Conservation (phyloP, 495 filamentous ascomycete genomes). For the Penicillium paxilli region DNA sequence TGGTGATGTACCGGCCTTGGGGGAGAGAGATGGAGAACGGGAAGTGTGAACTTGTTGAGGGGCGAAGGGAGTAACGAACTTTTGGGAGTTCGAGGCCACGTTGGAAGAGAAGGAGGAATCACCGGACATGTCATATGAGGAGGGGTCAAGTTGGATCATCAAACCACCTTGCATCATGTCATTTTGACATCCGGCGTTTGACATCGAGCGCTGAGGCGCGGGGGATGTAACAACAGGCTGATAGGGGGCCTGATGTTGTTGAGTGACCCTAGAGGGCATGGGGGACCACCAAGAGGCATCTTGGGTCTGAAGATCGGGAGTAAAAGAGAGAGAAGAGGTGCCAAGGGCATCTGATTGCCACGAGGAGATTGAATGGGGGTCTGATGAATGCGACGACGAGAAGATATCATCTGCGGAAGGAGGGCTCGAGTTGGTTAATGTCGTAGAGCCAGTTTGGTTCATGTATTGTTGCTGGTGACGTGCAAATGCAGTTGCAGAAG, state of each 20-base stretch:
- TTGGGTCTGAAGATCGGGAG: conserved; percentile 40
- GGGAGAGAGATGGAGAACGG: conserved; percentile 44
- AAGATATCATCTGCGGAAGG: conserved; percentile 46
- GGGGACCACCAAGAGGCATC: conserved; percentile 49
- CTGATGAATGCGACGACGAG: conserved; percentile 45
- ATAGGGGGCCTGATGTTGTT: conserved; percentile 36
- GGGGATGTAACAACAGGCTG: conserved; percentile 37
- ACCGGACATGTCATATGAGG: conserved; percentile 38
- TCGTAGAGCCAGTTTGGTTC: conserved; percentile 32
- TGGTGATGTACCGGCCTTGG: conserved; percentile 31
- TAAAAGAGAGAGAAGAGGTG: conserved; percentile 39
- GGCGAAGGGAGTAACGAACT: conserved; percentile 31
- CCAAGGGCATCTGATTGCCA: conserved; percentile 47
- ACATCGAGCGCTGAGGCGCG: conserved; percentile 32
- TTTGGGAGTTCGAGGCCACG: conserved; percentile 27
- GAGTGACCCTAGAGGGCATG: conserved; percentile 37
- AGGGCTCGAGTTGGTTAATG: conserved; percentile 40
- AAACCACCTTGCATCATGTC: conserved; percentile 45
- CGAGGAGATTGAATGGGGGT: conserved; percentile 44
- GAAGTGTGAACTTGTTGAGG: conserved; percentile 33
- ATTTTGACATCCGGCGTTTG: conserved; percentile 31
- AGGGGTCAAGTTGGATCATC: conserved; percentile 48
- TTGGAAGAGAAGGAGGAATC: conserved; percentile 33
- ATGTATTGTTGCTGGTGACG: conserved; percentile 40
- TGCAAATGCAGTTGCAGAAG: conserved; percentile 28